phyloP scores from a whole-genome alignment of 768 basidiomycete genomes.

The Postia placenta region DNA sequence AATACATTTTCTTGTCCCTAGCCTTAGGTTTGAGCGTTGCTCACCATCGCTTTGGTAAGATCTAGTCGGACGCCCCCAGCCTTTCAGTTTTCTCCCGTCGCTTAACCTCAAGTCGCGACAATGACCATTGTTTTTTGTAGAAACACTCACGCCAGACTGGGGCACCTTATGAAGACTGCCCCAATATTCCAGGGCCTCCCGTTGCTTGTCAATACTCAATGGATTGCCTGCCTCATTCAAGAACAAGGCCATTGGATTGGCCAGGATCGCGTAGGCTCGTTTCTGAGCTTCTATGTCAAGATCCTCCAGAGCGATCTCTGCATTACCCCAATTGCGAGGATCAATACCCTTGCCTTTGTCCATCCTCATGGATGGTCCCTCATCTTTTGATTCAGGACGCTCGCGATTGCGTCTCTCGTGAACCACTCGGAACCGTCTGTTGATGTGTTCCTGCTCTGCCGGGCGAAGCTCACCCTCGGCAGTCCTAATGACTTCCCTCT shows the following conservation, averaged over 20 bases:
- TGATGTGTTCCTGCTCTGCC: not conserved
- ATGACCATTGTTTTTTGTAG: too few species aligned
- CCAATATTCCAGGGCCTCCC: constrained; percentile 2
- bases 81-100: too few species aligned
- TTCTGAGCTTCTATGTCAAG: constrained; percentile 2
- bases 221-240: not conserved
- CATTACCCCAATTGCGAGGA: constrained; percentile 5
- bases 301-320: not conserved
- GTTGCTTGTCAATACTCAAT: not conserved
- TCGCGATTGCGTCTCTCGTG: not conserved
- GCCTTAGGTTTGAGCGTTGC: too few species aligned
- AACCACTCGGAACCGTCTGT: not conserved
- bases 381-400: not conserved
- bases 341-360: constrained; percentile 6
- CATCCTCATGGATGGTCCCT: not conserved
- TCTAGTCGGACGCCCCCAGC: too few species aligned
- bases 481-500: not conserved
- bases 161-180: too few species aligned
- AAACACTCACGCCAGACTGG: too few species aligned
- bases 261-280: not conserved
- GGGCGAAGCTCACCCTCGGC: not conserved
- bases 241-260: not conserved
- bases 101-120: too few species aligned
- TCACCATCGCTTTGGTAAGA: too few species aligned
- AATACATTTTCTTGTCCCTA: too few species aligned